Conservation (phyloP, 2,329 filamentous ascomycete species). For the Oidium heveae region DNA sequence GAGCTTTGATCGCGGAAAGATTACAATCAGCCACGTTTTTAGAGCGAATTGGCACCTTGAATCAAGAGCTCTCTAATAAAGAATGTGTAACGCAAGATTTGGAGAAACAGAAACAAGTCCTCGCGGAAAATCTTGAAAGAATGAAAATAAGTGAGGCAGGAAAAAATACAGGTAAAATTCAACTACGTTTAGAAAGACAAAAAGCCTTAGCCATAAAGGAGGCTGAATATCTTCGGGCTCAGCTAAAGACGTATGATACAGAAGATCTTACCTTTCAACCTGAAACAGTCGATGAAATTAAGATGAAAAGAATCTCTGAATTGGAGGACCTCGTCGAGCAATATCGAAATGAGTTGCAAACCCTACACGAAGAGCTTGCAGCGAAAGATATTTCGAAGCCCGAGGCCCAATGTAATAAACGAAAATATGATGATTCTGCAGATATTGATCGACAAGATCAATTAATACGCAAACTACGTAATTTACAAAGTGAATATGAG, state of each 20-base stretch:
- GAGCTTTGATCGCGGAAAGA: conserved; percentile 59
- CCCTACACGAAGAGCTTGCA: conserved; percentile 48
- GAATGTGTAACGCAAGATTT: conserved; percentile 49
- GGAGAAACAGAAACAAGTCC: conserved; percentile 38
- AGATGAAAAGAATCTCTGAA: conserved; percentile 47
- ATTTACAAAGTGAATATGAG: conserved; percentile 53
- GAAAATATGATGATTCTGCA: conserved; percentile 28
- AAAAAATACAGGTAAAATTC: conserved; percentile 23
- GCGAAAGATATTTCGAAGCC: conserved; percentile 25
- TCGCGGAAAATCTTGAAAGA: conserved; percentile 47
- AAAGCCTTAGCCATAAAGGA: conserved; percentile 70
- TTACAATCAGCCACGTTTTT: conserved; percentile 57
- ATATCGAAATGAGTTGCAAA: conserved; percentile 60
- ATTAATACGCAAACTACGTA: conserved; percentile 66
- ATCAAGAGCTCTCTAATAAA: conserved; percentile 54
- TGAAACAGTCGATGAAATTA: conserved; percentile 52
- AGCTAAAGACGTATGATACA: conserved; percentile 66
- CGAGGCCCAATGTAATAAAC: conserved; percentile 31
- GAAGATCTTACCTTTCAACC: conserved; percentile 75
- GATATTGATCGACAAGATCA: conserved; percentile 51
- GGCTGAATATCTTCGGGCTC: conserved; percentile 77
- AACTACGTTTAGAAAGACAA: conserved; percentile 60
- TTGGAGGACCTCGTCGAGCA: conserved; percentile 70
- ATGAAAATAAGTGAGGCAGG: conserved; percentile 24
- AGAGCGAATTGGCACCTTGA: conserved; percentile 53